Evolutionary conservation across 495 filamentous ascomycete genomes (phyloP).

Genomic region (Penicillium argentinense): DNA sequence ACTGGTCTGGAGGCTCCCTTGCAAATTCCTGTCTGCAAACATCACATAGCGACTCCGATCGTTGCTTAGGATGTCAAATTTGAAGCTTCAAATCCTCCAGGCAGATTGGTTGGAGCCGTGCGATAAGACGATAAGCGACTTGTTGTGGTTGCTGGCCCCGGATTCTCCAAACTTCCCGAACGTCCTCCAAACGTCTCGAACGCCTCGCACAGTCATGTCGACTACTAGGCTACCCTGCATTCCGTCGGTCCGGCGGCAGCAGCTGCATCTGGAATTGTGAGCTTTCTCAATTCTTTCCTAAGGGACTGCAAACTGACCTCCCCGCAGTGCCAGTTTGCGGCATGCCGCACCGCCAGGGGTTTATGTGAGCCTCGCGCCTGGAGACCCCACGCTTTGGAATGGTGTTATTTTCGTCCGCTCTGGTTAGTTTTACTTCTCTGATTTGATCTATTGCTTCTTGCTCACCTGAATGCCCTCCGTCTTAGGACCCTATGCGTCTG

Average conservation of each 20-base stretch:
- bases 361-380: constrained; percentile 80
- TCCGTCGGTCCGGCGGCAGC: constrained; percentile 57
- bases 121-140: constrained; percentile 7
- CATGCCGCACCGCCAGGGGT: constrained; percentile 78
- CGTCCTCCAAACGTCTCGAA: not conserved
- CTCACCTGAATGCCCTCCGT: not conserved
- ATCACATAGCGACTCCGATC: too few relatives aligned
- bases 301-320: constrained; percentile 1
- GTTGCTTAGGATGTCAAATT: too few relatives aligned
- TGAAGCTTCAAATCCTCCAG: not conserved
- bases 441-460: not conserved
- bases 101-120: not conserved
- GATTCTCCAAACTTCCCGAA: too few relatives aligned
- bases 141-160: not conserved
- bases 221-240: constrained; percentile 42
- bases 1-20: too few relatives aligned
- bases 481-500: constrained; percentile 80
- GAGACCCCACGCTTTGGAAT: constrained; percentile 77
- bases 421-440: constrained; percentile 49
- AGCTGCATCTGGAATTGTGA: constrained; percentile 77
- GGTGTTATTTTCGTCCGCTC: constrained; percentile 89
- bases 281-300: constrained; percentile 9
- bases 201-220: constrained; percentile 32
- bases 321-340: constrained; percentile 72
- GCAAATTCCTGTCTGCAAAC: too few relatives aligned